Evolutionary conservation across 2,329 filamentous ascomycete species (phyloP).

Genomic region (Cucurbitaria berberidis): DNA sequence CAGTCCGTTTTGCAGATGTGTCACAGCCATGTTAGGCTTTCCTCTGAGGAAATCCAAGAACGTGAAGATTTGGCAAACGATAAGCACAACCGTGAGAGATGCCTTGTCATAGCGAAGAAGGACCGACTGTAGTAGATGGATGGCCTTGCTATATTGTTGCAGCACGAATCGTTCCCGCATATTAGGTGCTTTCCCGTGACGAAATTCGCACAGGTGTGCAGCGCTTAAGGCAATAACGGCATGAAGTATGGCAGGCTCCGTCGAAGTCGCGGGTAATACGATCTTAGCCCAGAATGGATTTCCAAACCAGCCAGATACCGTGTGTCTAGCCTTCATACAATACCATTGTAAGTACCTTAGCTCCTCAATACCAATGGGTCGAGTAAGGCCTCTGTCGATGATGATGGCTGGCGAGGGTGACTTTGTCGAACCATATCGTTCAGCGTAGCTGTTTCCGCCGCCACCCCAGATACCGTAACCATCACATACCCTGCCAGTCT

Average conservation of each 20-base stretch:
- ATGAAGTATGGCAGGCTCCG: slow-evolving; percentile 52
- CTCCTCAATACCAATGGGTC: background rate
- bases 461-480: slow-evolving; percentile 55
- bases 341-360: slow-evolving; percentile 8
- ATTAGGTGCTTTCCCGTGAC: slow-evolving; percentile 13
- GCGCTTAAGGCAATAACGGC: slow-evolving; percentile 52
- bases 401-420: background rate
- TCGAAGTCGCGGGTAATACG: slow-evolving; percentile 48
- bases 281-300: slow-evolving; percentile 48
- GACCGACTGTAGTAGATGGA: slow-evolving; percentile 41
- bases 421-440: slow-evolving; percentile 3
- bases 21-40: slow-evolving; percentile 44
- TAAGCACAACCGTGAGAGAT: slow-evolving; percentile 47
- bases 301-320: slow-evolving; percentile 11
- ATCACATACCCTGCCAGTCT: slow-evolving; percentile 49
- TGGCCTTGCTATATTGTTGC: slow-evolving; percentile 51
- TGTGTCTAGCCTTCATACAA: slow-evolving; percentile 1
- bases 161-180: slow-evolving; percentile 43
- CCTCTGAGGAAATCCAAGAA: slow-evolving; percentile 52
- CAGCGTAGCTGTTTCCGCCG: slow-evolving; percentile 30
- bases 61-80: slow-evolving; percentile 52
- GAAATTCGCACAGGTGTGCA: slow-evolving; percentile 30
- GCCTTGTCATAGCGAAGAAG: slow-evolving; percentile 18
- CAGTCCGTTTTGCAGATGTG: slow-evolving; percentile 53
- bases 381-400: slow-evolving; percentile 1